Evolutionary conservation across 2,329 filamentous ascomycete species (phyloP), one percentile per base, ranked within the genome.

Genomic region (Colletotrichum sp.): DNA sequence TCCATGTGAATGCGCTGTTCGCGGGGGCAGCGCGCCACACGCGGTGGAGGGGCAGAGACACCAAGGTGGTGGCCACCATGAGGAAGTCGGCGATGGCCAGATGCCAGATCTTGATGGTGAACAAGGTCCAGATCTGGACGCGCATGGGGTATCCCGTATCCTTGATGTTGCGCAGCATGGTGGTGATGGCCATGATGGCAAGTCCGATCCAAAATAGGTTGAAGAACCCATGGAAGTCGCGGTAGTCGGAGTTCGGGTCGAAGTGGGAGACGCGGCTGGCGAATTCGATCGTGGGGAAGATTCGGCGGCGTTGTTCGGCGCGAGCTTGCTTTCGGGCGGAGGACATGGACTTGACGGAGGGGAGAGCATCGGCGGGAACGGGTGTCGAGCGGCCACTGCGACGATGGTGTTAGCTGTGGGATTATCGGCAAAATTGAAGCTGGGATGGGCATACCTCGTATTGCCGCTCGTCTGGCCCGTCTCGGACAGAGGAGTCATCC

Each of bases 161-260:
- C 84, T 96, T 98, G 82, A 97, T 92, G 84, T 98, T 99, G 81
- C 96, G 93, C 81, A 98, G 86, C 88, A 96, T 95, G n/a, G 95
- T 95, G 4, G 96, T 99, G 77, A 98, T 93, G 80, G 96, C 95
- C 96, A 99, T 98, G 84, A 99, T 98, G 79, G 95, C 95, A 75
- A 99, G 89, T 12, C 95, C 95, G 78, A 99, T 96, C 97, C 97
- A 99, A 87, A 99, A 99, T 48, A 99, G 91, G 70, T 97, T 95
- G 87, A 98, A 99, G 90, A 99, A 99, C 82, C 97, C 97, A 80
- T 95, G 93, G 84, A 99, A 99, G 85, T 99, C 96, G 81, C 93
- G 93, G 84, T 99, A 96, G 81, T 98, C 96, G 84, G 95, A 98
- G 66, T 92, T 90, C 0, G 96, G 96, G 82, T 99, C 97, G 83